These are phyloP conservation scores for Acarospora socialis DNA, from an alignment of 2,329 filamentous ascomycete species.

Conservation along the genomic window DNA sequence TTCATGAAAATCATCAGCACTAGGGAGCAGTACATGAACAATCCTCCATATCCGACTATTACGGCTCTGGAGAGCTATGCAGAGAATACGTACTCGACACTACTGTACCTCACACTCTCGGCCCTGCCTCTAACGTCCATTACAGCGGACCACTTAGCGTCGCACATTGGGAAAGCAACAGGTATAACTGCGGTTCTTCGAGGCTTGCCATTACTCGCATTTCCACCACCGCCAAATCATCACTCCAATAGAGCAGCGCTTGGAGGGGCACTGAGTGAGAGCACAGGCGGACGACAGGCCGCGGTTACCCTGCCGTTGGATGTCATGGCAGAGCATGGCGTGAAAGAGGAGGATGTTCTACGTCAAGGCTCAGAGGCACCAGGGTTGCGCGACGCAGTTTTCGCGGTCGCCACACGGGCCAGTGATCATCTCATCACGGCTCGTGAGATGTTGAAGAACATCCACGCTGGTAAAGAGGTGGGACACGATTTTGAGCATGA, in stretches of 20 bases:
- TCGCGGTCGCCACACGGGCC: constrained; percentile 79
- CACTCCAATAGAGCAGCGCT: constrained; percentile 35
- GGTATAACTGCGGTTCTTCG: constrained; percentile 79
- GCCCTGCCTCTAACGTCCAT: constrained; percentile 66
- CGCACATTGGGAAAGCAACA: constrained; percentile 85
- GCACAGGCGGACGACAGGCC: constrained; percentile 36
- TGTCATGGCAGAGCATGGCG: constrained; percentile 66
- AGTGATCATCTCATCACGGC: constrained; percentile 94
- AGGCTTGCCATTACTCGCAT: constrained; percentile 76
- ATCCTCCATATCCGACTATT: constrained; percentile 64
- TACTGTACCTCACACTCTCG: constrained; percentile 78
- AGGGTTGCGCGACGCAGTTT: constrained; percentile 78
- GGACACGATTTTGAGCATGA: constrained; percentile 85
- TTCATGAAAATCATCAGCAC: constrained; percentile 63
- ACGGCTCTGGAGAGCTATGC: constrained; percentile 71
- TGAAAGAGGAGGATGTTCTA: constrained; percentile 83
- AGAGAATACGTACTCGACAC: constrained; percentile 85
- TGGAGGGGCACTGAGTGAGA: constrained; percentile 26
- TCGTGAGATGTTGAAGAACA: constrained; percentile 73
- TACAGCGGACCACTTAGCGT: constrained; percentile 81
- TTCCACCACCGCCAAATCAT: constrained; percentile 48
- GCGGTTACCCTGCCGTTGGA: constrained; percentile 73
- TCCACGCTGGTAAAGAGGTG: constrained; percentile 57
- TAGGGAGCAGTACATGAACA: constrained; percentile 68
- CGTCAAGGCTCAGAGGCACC: constrained; percentile 62